A percentile compares a stretch with the other conserved stretches of the same genome.
Conservation (phyloP, 192 early-diverging fungal species). For the Coemansia sp. region DNA sequence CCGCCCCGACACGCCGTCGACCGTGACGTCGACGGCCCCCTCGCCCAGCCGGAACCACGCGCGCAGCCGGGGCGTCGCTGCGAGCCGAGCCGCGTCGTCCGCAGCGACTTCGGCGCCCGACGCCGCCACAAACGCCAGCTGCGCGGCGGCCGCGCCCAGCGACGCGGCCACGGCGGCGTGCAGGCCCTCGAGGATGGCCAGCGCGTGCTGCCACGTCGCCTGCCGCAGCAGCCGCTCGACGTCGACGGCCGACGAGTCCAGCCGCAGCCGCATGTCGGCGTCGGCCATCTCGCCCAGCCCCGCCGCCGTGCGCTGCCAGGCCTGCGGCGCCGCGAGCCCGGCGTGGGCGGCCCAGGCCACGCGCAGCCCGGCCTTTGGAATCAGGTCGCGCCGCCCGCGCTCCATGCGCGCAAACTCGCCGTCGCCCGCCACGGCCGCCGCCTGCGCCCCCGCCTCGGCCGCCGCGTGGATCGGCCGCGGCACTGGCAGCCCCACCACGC, state of each 20-base stretch:
- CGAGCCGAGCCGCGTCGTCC: constrained; percentile 14
- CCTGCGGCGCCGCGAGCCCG: constrained; percentile 20
- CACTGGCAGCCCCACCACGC: constrained; percentile 28
- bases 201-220: constrained; percentile 45
- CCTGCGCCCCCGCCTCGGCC: constrained; percentile 20
- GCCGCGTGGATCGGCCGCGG: constrained; percentile 53
- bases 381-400: constrained; percentile 40
- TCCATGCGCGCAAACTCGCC: constrained; percentile 40
- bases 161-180: constrained; percentile 22
- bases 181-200: constrained; percentile 34
- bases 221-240: constrained; percentile 40
- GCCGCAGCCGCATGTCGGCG: constrained; percentile 13
- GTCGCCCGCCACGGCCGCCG: constrained; percentile 1
- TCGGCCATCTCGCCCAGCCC: constrained; percentile 23
- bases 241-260: constrained; percentile 35
- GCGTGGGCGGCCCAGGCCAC: constrained; percentile 44
- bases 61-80: constrained; percentile 35
- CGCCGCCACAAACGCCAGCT: constrained; percentile 32
- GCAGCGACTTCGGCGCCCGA: constrained; percentile 23
- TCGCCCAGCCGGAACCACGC: constrained; percentile 52
- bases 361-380: constrained; percentile 42
- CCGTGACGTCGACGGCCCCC: constrained; percentile 49
- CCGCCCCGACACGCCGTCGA: constrained; percentile 43
- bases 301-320: constrained; percentile 42
- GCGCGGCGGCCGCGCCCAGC: constrained; percentile 30